These are phyloP conservation scores for Miscanthus sacchariflorus DNA, from an alignment of 202 grass and related monocot genomes.

Conservation along the genomic window DNA sequence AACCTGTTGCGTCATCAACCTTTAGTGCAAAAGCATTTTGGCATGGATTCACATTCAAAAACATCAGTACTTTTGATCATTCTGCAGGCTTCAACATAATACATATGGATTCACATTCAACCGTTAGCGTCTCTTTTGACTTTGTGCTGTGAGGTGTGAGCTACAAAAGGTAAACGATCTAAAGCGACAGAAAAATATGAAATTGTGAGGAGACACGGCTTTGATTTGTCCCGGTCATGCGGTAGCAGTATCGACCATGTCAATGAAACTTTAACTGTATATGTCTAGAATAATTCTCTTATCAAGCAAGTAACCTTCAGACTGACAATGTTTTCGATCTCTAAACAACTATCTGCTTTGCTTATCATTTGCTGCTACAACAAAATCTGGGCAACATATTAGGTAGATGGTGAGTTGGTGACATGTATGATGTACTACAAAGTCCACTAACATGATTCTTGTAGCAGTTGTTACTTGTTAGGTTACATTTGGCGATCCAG, in stretches of 20 bases:
- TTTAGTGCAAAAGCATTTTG: neutral
- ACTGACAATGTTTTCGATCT: neutral
- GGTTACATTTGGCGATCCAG: neutral
- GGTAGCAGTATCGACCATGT: neutral
- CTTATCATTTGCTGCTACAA: neutral
- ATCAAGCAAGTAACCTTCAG: neutral
- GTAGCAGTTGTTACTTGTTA: neutral
- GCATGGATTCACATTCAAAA: neutral
- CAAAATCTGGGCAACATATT: slow-evolving; percentile 12
- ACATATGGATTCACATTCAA: neutral
- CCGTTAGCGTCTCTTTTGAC: slow-evolving; percentile 7
- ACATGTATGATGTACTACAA: neutral
- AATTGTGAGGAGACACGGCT: neutral
- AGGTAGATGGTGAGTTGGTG: neutral
- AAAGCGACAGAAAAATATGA: slow-evolving; percentile 1
- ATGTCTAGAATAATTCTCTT: neutral
- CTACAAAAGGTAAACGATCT: slow-evolving; percentile 22
- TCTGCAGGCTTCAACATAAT: neutral
- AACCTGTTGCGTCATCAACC: neutral
- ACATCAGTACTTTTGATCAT: neutral
- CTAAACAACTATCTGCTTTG: neutral
- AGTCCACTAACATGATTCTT: slow-evolving; percentile 13
- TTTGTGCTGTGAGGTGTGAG: neutral
- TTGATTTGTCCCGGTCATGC: slow-evolving; percentile 43
- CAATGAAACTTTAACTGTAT: slow-evolving; percentile 3